These are phyloP conservation scores for Penicillium antarcticum DNA, from an alignment of 495 filamentous ascomycete species.

Conservation along the genomic window DNA sequence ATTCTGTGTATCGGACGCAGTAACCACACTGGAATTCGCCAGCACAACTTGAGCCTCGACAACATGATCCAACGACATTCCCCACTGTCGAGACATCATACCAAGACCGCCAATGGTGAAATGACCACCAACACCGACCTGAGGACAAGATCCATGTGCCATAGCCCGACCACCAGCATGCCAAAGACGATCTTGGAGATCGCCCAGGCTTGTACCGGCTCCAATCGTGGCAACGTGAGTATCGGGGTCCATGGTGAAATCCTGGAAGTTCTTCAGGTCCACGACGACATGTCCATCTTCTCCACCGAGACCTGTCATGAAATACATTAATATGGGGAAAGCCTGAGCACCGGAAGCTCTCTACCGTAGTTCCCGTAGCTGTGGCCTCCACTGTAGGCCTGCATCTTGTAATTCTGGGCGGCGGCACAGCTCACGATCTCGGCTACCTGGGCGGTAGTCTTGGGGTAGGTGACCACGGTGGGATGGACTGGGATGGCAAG, in stretches of 20 bases:
- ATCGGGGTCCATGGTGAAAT: constrained; percentile 48
- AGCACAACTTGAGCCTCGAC: constrained; percentile 60
- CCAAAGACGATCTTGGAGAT: constrained; percentile 57
- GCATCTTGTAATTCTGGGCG: constrained; percentile 53
- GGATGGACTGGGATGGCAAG: constrained; percentile 58
- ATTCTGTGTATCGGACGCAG: constrained; percentile 34
- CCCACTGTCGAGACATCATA: constrained; percentile 58
- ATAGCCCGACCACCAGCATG: constrained; percentile 61
- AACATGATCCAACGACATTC: constrained; percentile 62
- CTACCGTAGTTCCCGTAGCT: constrained; percentile 59
- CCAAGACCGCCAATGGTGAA: constrained; percentile 69
- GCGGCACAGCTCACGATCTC: constrained; percentile 57
- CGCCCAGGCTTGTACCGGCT: constrained; percentile 57
- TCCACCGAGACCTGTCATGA: constrained; percentile 42
- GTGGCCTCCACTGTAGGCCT: constrained; percentile 69
- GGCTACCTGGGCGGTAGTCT: constrained; percentile 53
- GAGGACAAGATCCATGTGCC: constrained; percentile 62
- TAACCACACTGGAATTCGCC: constrained; percentile 51
- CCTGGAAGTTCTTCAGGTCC: constrained; percentile 44
- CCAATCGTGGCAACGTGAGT: constrained; percentile 64
- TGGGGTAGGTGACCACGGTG: constrained; percentile 59
- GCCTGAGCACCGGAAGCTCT: not conserved
- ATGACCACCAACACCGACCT: constrained; percentile 73
- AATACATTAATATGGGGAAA: constrained; percentile 37
- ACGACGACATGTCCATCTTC: constrained; percentile 40